A percentile compares a stretch with the other conserved stretches of the same genome.
Conservation (phyloP, 75 land plant species). For the Pinus tabuliformis region DNA sequence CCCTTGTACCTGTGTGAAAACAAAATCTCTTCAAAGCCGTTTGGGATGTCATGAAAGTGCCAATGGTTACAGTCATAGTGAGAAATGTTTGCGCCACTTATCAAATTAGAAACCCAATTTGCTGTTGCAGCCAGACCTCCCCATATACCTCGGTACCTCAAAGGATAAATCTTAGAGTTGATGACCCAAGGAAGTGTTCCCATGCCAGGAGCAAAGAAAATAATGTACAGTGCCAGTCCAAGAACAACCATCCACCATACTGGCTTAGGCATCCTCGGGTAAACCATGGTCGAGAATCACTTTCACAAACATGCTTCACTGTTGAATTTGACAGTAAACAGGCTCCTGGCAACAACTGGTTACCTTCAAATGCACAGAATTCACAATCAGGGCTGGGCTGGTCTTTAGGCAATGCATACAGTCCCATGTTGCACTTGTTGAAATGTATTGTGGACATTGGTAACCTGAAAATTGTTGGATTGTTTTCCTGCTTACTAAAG, state of each 20-base stretch:
- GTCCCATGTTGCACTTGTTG: slow-evolving; percentile 18
- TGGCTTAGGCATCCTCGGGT: slow-evolving; percentile 79
- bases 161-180: slow-evolving; percentile 93
- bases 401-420: slow-evolving; percentile 61
- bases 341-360: slow-evolving; percentile 72
- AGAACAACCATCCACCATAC: slow-evolving; percentile 73
- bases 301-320: slow-evolving; percentile 28
- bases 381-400: slow-evolving; percentile 41
- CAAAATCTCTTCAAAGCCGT: too few relatives aligned
- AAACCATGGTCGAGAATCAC: slow-evolving; percentile 47
- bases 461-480: slow-evolving; percentile 6
- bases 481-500: slow-evolving; percentile 20
- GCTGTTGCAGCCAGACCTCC: slow-evolving; percentile 91
- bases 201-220: slow-evolving; percentile 76
- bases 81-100: slow-evolving; percentile 77
- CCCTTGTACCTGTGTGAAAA: too few relatives aligned
- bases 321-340: slow-evolving; percentile 38
- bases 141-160: slow-evolving; percentile 76
- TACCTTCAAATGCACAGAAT: slow-evolving; percentile 46
- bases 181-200: slow-evolving; percentile 93
- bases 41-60: slow-evolving; percentile 74
- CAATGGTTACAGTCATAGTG: slow-evolving; percentile 62
- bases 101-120: slow-evolving; percentile 82
- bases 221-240: slow-evolving; percentile 63
- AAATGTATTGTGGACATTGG: neutral